Conservation (phyloP, 805 yeast species). For the Blastobotrys attinorum region DNA sequence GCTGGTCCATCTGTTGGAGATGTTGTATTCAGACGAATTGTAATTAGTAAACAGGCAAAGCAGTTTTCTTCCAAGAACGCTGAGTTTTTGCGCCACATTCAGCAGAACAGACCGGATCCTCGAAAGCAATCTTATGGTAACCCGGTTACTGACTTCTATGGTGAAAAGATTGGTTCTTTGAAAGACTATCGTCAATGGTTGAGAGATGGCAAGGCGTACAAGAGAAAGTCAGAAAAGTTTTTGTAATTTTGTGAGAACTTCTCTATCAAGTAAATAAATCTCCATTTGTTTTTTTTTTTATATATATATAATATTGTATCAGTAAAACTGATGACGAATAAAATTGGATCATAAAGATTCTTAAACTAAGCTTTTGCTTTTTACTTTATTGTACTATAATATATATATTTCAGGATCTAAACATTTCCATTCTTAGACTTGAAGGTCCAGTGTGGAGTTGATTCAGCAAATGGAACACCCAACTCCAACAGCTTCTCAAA, state of each 20-base stretch:
- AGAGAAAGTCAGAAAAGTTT: slow-evolving; percentile 29
- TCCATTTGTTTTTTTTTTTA: neutral
- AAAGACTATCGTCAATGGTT: slow-evolving; percentile 91
- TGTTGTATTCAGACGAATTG: slow-evolving; percentile 43
- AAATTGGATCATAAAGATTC: too few relatives aligned
- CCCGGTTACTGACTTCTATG: slow-evolving; percentile 98
- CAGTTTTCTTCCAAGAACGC: slow-evolving; percentile 48
- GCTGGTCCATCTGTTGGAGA: slow-evolving; percentile 80
- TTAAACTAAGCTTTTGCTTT: too few relatives aligned
- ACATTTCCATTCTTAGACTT: slow-evolving; percentile 10
- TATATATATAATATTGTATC: too few relatives aligned
- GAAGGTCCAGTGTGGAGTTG: slow-evolving; percentile 21
- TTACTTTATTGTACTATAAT: too few relatives aligned
- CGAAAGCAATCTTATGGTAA: slow-evolving; percentile 80
- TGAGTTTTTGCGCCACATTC: slow-evolving; percentile 64
- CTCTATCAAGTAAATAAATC: neutral
- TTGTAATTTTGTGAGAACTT: slow-evolving; percentile 13
- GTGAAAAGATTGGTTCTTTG: slow-evolving; percentile 85
- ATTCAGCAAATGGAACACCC: slow-evolving; percentile 54
- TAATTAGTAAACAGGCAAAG: slow-evolving; percentile 23
- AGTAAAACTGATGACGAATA: too few relatives aligned
- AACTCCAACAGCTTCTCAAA: slow-evolving; percentile 61
- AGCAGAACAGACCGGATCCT: slow-evolving; percentile 83
- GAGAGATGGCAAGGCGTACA: slow-evolving; percentile 87
- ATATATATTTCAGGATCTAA: too few relatives aligned